phyloP scores from a whole-genome alignment of 768 basidiomycete genomes.

The Boletus patriciae region DNA sequence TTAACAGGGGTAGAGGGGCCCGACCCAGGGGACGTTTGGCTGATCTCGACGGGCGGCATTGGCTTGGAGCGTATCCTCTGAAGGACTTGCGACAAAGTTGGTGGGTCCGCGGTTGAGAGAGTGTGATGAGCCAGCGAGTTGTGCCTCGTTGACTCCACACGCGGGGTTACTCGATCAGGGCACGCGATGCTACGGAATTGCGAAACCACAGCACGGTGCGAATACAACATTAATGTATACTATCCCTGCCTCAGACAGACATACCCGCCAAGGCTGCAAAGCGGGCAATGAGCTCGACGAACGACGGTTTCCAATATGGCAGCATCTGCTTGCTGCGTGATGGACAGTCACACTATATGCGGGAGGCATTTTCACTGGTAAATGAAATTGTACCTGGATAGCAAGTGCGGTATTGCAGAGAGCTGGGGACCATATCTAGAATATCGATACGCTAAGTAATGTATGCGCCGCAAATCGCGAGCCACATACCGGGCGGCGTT shows the following conservation, averaged over 20 bases:
- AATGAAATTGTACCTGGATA: conserved; percentile 85
- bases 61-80: background rate
- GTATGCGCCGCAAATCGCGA: background rate
- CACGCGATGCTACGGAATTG: background rate
- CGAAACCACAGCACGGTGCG: background rate
- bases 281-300: no score
- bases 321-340: background rate
- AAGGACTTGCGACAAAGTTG: background rate
- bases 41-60: conserved; percentile 25
- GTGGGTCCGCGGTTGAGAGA: background rate
- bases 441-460: background rate
- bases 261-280: background rate
- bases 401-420: conserved; percentile 88
- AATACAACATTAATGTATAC: conserved; percentile 12
- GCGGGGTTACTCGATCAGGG: conserved; percentile 21
- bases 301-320: background rate
- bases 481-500: conserved; percentile 78
- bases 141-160: conserved; percentile 25
- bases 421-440: conserved; percentile 86
- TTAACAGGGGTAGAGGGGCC: conserved; percentile 48
- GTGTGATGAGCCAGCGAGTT: background rate
- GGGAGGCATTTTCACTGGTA: conserved; percentile 49
- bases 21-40: conserved; percentile 27
- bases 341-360: background rate
- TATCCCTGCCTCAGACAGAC: background rate